Evolutionary conservation across 352 stramenopile species (phyloP).

Genomic region (Phytophthora crassamura): DNA sequence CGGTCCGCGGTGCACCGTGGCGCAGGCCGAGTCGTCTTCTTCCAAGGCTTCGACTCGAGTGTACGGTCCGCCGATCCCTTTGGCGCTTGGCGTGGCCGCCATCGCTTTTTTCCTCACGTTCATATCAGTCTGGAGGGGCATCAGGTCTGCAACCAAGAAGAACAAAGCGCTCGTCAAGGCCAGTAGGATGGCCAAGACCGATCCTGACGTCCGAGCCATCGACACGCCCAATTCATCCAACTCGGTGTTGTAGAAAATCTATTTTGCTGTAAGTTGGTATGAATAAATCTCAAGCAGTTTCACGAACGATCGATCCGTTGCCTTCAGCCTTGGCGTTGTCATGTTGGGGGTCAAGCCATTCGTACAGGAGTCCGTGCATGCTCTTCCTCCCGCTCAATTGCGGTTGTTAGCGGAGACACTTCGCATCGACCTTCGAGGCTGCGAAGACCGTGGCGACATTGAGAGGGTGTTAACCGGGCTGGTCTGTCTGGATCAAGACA

Average conservation of each 20-base stretch:
- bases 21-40: constrained; percentile 27
- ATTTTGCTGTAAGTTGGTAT: constrained; percentile 5
- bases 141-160: constrained; percentile 25
- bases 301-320: constrained; percentile 8
- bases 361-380: constrained; percentile 66
- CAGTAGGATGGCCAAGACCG: constrained; percentile 24
- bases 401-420: constrained; percentile 64
- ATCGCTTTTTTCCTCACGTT: constrained; percentile 36
- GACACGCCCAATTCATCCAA: constrained; percentile 2
- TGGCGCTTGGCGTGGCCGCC: constrained; percentile 31
- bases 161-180: constrained; percentile 29
- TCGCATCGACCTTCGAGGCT: constrained; percentile 65
- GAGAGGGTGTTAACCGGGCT: constrained; percentile 67
- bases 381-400: constrained; percentile 53
- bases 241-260: no score
- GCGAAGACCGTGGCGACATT: constrained; percentile 64
- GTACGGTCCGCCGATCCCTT: constrained; percentile 41
- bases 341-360: constrained; percentile 76
- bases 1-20: constrained; percentile 64
- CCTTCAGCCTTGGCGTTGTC: not conserved
- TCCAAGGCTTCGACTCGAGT: constrained; percentile 32
- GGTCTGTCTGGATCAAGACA: constrained; percentile 78
- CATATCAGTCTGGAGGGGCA: constrained; percentile 37
- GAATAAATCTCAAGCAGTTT: constrained; percentile 33
- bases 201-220: constrained; percentile 8